phyloP scores from a whole-genome alignment of 768 basidiomycete genomes.

The Pholiota molesta region DNA sequence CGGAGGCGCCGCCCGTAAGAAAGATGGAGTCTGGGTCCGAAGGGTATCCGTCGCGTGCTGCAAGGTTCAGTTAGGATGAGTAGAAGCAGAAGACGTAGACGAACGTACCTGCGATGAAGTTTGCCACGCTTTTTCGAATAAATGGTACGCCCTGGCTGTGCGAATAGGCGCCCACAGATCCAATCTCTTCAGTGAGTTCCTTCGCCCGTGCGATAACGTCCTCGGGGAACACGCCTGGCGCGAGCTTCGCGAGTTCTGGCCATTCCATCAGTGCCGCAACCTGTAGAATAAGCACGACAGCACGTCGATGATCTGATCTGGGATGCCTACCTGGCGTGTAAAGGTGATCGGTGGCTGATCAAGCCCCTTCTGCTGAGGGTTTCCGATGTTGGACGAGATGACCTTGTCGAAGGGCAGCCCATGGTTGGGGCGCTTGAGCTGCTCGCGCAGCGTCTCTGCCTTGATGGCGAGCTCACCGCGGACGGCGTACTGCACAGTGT shows the following conservation, averaged over 20 bases:
- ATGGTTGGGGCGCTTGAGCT: constrained; percentile 59
- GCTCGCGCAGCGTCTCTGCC: constrained; percentile 79
- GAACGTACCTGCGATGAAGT: constrained; percentile 80
- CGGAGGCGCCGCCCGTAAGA: constrained; percentile 93
- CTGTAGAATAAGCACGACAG: constrained; percentile 37
- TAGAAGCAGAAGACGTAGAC: background rate
- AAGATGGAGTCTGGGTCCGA: constrained; percentile 86
- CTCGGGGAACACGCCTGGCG: constrained; percentile 76
- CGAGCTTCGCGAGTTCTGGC: constrained; percentile 79
- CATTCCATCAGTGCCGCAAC: constrained; percentile 92
- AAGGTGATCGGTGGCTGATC: constrained; percentile 95
- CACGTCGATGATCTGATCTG: constrained; percentile 8
- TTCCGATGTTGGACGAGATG: constrained; percentile 96
- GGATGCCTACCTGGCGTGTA: constrained; percentile 77
- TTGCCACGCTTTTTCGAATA: constrained; percentile 86
- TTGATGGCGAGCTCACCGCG: constrained; percentile 96
- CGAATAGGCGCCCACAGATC: constrained; percentile 93
- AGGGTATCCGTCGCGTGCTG: constrained; percentile 90
- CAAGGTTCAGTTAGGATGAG: background rate
- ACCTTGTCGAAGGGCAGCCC: constrained; percentile 84
- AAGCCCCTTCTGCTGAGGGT: constrained; percentile 94
- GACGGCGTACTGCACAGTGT: constrained; percentile 94
- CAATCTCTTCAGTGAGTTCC: constrained; percentile 82
- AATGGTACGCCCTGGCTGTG: constrained; percentile 92
- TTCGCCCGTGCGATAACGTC: constrained; percentile 87